Base-by-base conservation (phyloP, 2,329 filamentous ascomycete genomes). In the Rutstroemia sydowiana region DNA sequence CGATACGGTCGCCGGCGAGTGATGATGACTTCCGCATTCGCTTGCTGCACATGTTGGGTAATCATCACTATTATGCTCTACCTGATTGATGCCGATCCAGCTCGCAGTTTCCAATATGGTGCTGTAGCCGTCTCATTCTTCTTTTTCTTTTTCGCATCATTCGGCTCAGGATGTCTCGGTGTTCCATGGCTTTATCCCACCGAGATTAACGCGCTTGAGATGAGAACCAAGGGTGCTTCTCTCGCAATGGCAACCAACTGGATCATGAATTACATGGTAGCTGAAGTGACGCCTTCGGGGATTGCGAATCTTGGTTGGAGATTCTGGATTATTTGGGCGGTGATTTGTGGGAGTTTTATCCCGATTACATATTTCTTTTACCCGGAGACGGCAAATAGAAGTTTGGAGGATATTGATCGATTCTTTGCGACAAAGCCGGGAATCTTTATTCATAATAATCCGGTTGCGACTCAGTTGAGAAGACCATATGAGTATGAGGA, bases 1-100 rank as follows among this genome's bases (percentile, higher is more conserved):
- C 75, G 78, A 1, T 77, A 84, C 3, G 84, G 84, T 10, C 81
- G 86, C 28, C 76, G 85, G n/a, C 77, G 79, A 61, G 75, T 89
- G 55, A 88, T 90, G 83, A 41, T 48, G 34, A n/a, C 37, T 4
- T 48, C 45, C 3, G 56, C 60, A 31, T 65, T 67, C 6, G 75
- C 71, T 9, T 76, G 73, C 53, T 73, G 69, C 1, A 68, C 72
- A 11, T 78, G 72, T 31, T 72, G 71, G 69, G 60, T 71, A 45
- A 61, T 72, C 56, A 67, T 72, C 23, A 57, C 69, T 0, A 63
- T 65, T 1, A 58, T 70, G 1, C 63, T 71, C 6, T 50, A 14
- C 2, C 59, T 48, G 54, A 60, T 55, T 9, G 53, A 61, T 49
- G 42, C 49, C 39, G 39, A 62, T 54, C 34, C 57, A 55, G 13